phyloP scores from a whole-genome alignment of 371 early-diverging fungal species.

The Actinomortierella wolfii region DNA sequence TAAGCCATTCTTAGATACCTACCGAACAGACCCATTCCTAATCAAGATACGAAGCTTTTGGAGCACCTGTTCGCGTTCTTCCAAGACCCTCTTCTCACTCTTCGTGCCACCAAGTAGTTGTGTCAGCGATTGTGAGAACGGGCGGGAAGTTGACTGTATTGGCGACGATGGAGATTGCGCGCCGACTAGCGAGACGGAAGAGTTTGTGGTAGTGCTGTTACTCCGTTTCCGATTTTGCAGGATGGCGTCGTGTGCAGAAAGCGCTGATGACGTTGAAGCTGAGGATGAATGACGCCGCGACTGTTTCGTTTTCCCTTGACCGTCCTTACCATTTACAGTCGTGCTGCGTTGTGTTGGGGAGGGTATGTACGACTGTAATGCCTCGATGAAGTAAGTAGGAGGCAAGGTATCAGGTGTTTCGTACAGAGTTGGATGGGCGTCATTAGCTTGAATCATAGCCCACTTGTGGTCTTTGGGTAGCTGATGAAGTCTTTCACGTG shows the following conservation, averaged over 20 bases:
- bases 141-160: too few relatives aligned
- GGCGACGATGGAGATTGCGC: too few relatives aligned
- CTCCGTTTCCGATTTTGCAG: too few relatives aligned
- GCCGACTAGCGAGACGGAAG: too few relatives aligned
- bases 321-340: too few relatives aligned
- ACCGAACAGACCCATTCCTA: conserved; percentile 38
- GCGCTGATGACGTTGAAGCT: too few relatives aligned
- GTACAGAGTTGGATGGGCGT: conserved; percentile 17
- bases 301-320: too few relatives aligned
- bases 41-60: conserved; percentile 37
- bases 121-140: conserved; percentile 28
- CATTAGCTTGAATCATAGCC: conserved; percentile 35
- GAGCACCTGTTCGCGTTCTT: conserved; percentile 37
- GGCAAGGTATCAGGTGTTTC: conserved; percentile 32
- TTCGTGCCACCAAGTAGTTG: conserved; percentile 15
- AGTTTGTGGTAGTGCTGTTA: too few relatives aligned
- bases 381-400: conserved; percentile 33
- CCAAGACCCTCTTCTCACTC: conserved; percentile 13
- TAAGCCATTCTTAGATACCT: too few relatives aligned
- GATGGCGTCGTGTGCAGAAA: too few relatives aligned
- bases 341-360: too few relatives aligned
- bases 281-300: too few relatives aligned
- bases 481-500: conserved; percentile 18
- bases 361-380: conserved; percentile 11
- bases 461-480: conserved; percentile 33